phyloP scores from a whole-genome alignment of 805 yeast genomes.

The Candida argentea region DNA sequence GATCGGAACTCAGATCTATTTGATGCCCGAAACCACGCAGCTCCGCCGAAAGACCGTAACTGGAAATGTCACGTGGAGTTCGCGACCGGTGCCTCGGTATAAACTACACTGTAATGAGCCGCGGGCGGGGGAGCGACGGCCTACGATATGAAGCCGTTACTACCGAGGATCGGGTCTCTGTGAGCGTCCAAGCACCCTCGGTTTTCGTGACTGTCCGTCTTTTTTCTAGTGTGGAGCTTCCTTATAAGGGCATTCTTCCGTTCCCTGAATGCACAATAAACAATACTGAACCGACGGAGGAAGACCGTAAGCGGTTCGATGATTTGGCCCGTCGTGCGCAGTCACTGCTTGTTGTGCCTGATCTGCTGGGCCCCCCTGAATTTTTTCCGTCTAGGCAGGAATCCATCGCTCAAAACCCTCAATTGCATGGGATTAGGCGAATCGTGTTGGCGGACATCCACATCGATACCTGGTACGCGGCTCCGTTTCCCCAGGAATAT shows the following conservation, averaged over 20 bases:
- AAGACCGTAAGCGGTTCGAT: constrained; percentile 43
- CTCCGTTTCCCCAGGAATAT: constrained; percentile 89
- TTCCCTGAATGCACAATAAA: constrained; percentile 51
- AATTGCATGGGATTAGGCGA: constrained; percentile 45
- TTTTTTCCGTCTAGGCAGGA: constrained; percentile 18
- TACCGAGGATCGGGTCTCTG: too few species aligned
- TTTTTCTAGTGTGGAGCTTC: constrained; percentile 34
- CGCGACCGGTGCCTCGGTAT: too few species aligned
- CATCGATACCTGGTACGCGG: constrained; percentile 84
- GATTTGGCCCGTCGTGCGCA: neutral
- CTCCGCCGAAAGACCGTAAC: too few species aligned
- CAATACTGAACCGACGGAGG: constrained; percentile 47
- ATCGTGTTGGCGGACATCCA: constrained; percentile 65
- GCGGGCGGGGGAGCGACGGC: too few species aligned
- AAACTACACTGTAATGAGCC: too few species aligned
- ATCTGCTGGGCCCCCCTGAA: constrained; percentile 8
- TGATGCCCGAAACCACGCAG: too few species aligned
- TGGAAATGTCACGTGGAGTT: too few species aligned
- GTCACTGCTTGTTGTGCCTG: neutral
- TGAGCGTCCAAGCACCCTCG: too few species aligned
- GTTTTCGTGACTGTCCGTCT: too few species aligned
- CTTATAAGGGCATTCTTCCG: constrained; percentile 56
- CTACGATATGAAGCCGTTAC: too few species aligned
- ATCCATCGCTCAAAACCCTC: too few species aligned
- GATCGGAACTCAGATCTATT: too few species aligned